These are phyloP conservation scores for Aspergillus ibericus DNA, from an alignment of 2,329 filamentous ascomycete genomes.

Conservation along the genomic window DNA sequence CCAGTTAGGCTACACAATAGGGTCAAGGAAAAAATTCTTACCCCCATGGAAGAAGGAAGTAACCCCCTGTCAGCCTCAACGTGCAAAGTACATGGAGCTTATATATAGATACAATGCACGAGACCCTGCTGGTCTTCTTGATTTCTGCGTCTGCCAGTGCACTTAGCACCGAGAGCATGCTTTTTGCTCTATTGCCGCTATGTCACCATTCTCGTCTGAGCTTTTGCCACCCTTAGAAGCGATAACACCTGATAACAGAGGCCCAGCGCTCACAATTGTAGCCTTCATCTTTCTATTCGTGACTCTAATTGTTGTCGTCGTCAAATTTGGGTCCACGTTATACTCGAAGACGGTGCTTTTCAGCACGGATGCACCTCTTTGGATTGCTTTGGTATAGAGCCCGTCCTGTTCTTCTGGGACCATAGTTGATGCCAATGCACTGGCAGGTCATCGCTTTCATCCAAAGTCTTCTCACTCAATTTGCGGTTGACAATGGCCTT, in stretches of 20 bases:
- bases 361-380: constrained; percentile 17
- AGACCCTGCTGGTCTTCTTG: too few species aligned
- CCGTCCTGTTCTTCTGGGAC: background rate
- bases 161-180: too few species aligned
- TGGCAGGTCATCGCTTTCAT: constrained; percentile 10
- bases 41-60: background rate
- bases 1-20: background rate
- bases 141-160: background rate
- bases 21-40: background rate
- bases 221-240: background rate
- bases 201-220: background rate
- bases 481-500: constrained; percentile 16
- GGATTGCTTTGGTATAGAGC: constrained; percentile 8
- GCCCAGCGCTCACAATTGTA: background rate
- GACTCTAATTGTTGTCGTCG: constrained; percentile 16
- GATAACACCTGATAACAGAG: background rate
- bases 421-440: background rate
- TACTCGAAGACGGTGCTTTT: constrained; percentile 10
- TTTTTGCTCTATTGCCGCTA: background rate
- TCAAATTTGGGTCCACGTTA: constrained; percentile 13
- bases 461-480: constrained; percentile 15
- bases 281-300: constrained; percentile 9
- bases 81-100: background rate
- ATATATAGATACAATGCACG: background rate
- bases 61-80: background rate